These are phyloP conservation scores for Ceriops decandra DNA, from an alignment of 345 rosid genomes.

Conservation along the genomic window DNA sequence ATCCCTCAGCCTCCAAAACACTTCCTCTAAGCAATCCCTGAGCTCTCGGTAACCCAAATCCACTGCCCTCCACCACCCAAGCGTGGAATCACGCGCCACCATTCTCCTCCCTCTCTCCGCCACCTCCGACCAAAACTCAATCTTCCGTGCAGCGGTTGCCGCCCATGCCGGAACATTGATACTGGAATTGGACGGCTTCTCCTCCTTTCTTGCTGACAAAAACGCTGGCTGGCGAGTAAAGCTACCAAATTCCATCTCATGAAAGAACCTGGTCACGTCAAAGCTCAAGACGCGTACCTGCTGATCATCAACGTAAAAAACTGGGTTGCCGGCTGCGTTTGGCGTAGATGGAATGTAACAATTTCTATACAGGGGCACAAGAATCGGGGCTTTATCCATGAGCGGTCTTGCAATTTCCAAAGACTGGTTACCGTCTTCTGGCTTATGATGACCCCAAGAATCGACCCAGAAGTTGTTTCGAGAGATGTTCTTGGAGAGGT, in stretches of 20 bases:
- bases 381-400: slow-evolving; percentile 46
- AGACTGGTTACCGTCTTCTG: slow-evolving; percentile 25
- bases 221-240: not conserved
- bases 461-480: slow-evolving; percentile 59
- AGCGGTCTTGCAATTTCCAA: slow-evolving; percentile 25
- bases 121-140: slow-evolving; percentile 75
- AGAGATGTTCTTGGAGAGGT: slow-evolving; percentile 43
- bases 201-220: not conserved
- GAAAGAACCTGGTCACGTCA: slow-evolving; percentile 62
- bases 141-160: slow-evolving; percentile 38
- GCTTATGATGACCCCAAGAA: slow-evolving; percentile 59
- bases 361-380: slow-evolving; percentile 56
- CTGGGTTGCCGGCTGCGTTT: slow-evolving; percentile 60
- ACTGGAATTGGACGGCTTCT: not conserved
- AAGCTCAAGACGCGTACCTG: slow-evolving; percentile 50
- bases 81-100: slow-evolving; percentile 30
- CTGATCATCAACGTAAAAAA: slow-evolving; percentile 53
- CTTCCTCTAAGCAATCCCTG: slow-evolving; percentile 56
- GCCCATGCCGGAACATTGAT: slow-evolving; percentile 53
- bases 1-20: slow-evolving; percentile 56
- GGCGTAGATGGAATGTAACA: slow-evolving; percentile 64
- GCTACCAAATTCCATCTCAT: slow-evolving; percentile 29
- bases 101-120: slow-evolving; percentile 53
- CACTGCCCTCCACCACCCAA: slow-evolving; percentile 49
- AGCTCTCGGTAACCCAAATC: slow-evolving; percentile 13